Evolutionary conservation across 257 asterid genomes (phyloP).

Genomic region (Fraxinus quadrangulata): DNA sequence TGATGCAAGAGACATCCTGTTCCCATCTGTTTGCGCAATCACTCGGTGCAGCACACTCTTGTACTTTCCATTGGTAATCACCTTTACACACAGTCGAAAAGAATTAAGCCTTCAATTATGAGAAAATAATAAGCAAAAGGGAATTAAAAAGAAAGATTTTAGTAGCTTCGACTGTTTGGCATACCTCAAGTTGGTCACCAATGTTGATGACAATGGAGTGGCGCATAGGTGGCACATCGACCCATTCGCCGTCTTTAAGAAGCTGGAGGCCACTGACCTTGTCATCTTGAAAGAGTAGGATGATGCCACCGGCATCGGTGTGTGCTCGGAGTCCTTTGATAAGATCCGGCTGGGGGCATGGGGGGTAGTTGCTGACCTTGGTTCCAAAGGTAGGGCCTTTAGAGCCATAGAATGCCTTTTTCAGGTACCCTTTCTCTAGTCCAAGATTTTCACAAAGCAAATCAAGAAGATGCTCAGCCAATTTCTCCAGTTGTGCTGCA

Average conservation of each 20-base stretch:
- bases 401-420: not conserved
- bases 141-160: too few relatives aligned
- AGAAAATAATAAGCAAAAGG: too few relatives aligned
- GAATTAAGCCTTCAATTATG: too few relatives aligned
- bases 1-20: slow-evolving; percentile 33
- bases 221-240: not conserved
- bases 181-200: slow-evolving; percentile 16
- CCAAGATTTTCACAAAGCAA: not conserved
- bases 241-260: not conserved
- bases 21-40: slow-evolving; percentile 32
- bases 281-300: not conserved
- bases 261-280: slow-evolving; percentile 3
- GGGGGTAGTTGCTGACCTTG: not conserved
- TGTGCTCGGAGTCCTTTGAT: not conserved
- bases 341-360: not conserved
- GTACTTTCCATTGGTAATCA: slow-evolving; percentile 35
- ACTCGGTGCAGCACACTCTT: slow-evolving; percentile 37
- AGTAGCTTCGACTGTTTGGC: too few relatives aligned
- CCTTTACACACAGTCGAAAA: too few relatives aligned
- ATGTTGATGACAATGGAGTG: not conserved
- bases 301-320: not conserved
- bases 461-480: slow-evolving; percentile 1
- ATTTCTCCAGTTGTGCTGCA: not conserved
- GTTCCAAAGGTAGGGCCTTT: not conserved
- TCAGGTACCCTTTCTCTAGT: not conserved